These are phyloP conservation scores for Boletus rubescentipes DNA, from an alignment of 768 basidiomycete genomes.

Conservation along the genomic window DNA sequence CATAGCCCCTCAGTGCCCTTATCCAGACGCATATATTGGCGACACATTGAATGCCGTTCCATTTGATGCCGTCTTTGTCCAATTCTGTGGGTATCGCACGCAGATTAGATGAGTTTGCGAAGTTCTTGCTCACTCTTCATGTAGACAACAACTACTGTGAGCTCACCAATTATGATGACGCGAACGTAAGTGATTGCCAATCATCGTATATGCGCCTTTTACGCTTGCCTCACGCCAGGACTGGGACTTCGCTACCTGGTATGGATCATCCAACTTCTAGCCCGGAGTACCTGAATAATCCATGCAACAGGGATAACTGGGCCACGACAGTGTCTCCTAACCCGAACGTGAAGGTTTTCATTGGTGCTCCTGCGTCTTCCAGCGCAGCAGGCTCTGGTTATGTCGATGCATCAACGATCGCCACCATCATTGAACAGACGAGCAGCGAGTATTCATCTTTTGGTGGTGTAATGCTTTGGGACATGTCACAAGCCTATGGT, in stretches of 20 bases:
- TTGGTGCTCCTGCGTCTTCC: conserved; percentile 47
- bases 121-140: background rate
- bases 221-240: conserved; percentile 35
- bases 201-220: background rate
- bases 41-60: conserved; percentile 40
- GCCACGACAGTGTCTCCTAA: conserved; percentile 45
- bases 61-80: conserved; percentile 53
- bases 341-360: conserved; percentile 46
- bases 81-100: conserved; percentile 37
- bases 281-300: background rate
- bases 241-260: conserved; percentile 47
- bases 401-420: conserved; percentile 35
- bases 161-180: conserved; percentile 44
- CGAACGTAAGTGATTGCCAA: conserved; percentile 30
- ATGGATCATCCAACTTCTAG: background rate
- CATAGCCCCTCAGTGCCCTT: conserved; percentile 44
- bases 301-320: conserved; percentile 45
- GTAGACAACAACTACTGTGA: conserved; percentile 51
- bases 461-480: conserved; percentile 47
- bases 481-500: conserved; percentile 48
- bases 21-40: conserved; percentile 47
- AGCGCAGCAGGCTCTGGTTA: conserved; percentile 48
- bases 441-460: conserved; percentile 41
- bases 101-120: background rate
- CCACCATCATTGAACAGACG: conserved; percentile 35